Percentiles rank a stretch among this genome's conserved stretches.
Evolutionary conservation across 129 eudicot species (phyloP).

Genomic region (Pulicaria dysenterica): DNA sequence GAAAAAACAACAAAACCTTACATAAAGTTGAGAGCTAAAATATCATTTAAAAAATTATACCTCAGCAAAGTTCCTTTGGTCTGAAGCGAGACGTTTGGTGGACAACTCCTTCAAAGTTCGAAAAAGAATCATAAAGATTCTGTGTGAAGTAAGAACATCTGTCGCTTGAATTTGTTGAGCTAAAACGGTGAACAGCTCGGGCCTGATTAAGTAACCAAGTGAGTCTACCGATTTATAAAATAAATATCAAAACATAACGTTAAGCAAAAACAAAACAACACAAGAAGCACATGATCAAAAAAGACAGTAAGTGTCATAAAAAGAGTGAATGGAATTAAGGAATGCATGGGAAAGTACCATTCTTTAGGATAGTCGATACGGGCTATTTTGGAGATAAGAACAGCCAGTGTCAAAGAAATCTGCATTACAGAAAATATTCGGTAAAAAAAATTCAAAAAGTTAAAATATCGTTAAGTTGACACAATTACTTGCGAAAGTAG

Average conservation of each 20-base stretch:
- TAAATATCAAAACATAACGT: background rate
- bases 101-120: slow-evolving; percentile 91
- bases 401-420: slow-evolving; percentile 90
- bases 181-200: slow-evolving; percentile 73
- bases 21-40: background rate
- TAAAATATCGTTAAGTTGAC: slow-evolving; percentile 1
- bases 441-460: too few species aligned
- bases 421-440: slow-evolving; percentile 33
- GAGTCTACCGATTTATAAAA: slow-evolving; percentile 22
- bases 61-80: slow-evolving; percentile 89
- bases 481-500: slow-evolving; percentile 17
- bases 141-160: slow-evolving; percentile 81
- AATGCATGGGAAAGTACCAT: slow-evolving; percentile 55
- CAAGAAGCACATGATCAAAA: slow-evolving; percentile 1
- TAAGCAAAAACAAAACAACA: slow-evolving; percentile 22
- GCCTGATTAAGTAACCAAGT: slow-evolving; percentile 60
- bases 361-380: slow-evolving; percentile 93
- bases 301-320: background rate
- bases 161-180: slow-evolving; percentile 90
- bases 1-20: background rate
- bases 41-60: slow-evolving; percentile 34
- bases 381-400: slow-evolving; percentile 88
- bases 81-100: slow-evolving; percentile 85
- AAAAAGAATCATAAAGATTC: slow-evolving; percentile 87
- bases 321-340: background rate